phyloP scores from a whole-genome alignment of 2,329 filamentous ascomycete genomes.

The Tolypocladium sp. region DNA sequence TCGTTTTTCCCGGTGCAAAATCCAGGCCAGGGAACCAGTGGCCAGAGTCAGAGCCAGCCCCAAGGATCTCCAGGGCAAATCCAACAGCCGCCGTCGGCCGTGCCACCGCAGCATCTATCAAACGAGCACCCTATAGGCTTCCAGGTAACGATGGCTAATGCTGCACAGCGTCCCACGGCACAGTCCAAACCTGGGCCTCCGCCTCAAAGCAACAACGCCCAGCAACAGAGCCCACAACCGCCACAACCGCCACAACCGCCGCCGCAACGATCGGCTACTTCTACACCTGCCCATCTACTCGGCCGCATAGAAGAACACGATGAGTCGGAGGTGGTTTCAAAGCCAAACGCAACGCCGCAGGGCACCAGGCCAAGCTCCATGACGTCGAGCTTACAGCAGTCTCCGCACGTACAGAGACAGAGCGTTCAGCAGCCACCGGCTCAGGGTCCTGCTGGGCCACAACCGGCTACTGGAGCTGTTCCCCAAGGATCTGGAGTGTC shows the following conservation, averaged over 20 bases:
- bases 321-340: constrained; percentile 1
- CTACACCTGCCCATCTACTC: constrained; percentile 4
- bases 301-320: constrained; percentile 10
- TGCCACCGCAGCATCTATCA: background rate
- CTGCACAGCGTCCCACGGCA: background rate
- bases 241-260: background rate
- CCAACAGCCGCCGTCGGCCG: background rate
- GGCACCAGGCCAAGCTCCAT: background rate
- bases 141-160: background rate
- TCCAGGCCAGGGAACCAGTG: background rate
- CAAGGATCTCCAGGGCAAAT: background rate
- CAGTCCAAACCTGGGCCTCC: background rate
- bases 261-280: background rate
- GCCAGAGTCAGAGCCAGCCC: background rate
- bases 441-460: background rate
- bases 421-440: background rate
- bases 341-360: background rate
- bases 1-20: constrained; percentile 2
- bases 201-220: background rate
- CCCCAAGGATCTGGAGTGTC: background rate
- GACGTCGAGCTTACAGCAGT: constrained; percentile 1
- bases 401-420: background rate
- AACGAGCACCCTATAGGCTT: constrained; percentile 3
- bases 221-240: background rate
- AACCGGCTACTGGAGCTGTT: background rate